These are phyloP conservation scores for Debaryomyces nepalensis DNA, from an alignment of 1,139 yeast species.

Conservation along the genomic window DNA sequence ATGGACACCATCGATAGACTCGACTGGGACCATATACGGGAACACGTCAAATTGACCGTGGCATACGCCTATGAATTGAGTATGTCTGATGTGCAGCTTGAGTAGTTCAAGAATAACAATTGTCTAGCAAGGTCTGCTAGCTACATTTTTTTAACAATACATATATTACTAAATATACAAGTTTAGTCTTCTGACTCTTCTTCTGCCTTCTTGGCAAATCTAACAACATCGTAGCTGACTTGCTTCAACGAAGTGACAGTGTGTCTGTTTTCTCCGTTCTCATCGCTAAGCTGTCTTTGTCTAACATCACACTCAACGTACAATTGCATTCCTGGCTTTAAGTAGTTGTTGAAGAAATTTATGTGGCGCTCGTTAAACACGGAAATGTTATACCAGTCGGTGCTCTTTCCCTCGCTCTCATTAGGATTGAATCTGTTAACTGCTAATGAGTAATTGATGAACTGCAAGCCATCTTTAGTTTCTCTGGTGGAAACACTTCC, in stretches of 20 bases:
- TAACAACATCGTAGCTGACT: conserved; percentile 42
- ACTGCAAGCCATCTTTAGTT: conserved; percentile 43
- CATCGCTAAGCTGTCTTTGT: conserved; percentile 40
- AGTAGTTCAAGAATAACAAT: background rate
- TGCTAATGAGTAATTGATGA: conserved; percentile 48
- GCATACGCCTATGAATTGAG: conserved; percentile 75
- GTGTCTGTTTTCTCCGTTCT: conserved; percentile 37
- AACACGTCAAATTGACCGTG: conserved; percentile 76
- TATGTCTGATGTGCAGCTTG: conserved; percentile 23
- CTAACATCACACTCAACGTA: conserved; percentile 48
- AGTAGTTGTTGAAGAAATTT: conserved; percentile 40
- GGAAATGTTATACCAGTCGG: conserved; percentile 50
- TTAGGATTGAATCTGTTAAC: conserved; percentile 43
- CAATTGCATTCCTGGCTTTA: conserved; percentile 49
- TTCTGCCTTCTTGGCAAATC: conserved; percentile 40
- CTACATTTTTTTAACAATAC: conserved; percentile 8
- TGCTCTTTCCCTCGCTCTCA: conserved; percentile 33
- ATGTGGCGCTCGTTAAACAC: conserved; percentile 48
- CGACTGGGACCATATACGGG: conserved; percentile 74
- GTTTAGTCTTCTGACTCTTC: conserved; percentile 19
- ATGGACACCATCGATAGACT: conserved; percentile 83
- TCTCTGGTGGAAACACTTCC: conserved; percentile 44
- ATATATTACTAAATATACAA: conserved; percentile 7
- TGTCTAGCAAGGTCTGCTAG: no score
- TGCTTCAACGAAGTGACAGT: conserved; percentile 41